Evolutionary conservation across 768 basidiomycete species (phyloP), one percentile per base, ranked within the genome.

Genomic region (Termitomyces sp.): DNA sequence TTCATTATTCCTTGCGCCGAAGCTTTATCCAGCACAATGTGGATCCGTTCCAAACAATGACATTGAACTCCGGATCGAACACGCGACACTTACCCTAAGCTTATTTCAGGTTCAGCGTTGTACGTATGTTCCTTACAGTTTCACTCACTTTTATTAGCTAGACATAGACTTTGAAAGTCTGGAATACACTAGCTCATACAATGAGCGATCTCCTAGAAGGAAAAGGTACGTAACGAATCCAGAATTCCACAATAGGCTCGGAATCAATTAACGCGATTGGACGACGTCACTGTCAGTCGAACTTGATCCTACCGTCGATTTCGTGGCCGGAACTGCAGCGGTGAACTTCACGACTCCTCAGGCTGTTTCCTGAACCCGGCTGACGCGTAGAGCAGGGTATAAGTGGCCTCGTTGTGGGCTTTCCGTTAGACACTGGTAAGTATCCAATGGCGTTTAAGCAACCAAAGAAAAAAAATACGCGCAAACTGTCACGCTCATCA

Each of bases 341-440:
- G 74, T 73, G 62, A 35, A 29, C 29, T n/a, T 11, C 1, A 1
- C 17, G 1, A 4, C n/a, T 34, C 17, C 29, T 43, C 27, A 40
- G 8, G 5, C 16, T 41, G n/a, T 21, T 27, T n/a, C 25, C 9
- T 41, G 35, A 16, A 5, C 40, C 25, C 17, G 9, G 17, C 25
- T 45, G 68, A 56, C 19, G 3, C 10, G 11, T 48, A 40, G 6
- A 38, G 14, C 46, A 82, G 80, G 90, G 89, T 9, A 82, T 85
- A 46, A 80, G 84, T 0, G 80, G 85, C 27, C 75, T 92, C 4
- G 68, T 86, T 4, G 83, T 87, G 3, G 89, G 89, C 16, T 89
- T 88, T 63, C 91, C 90, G 0, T 86, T 92, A 51, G 91, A 92
- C 66, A 92, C 87, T 23, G 79, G 81, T 78, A n/a, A 40, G 59